These are phyloP conservation scores for Cyclocybe cylindracea DNA, from an alignment of 768 basidiomycete genomes.

Conservation along the genomic window DNA sequence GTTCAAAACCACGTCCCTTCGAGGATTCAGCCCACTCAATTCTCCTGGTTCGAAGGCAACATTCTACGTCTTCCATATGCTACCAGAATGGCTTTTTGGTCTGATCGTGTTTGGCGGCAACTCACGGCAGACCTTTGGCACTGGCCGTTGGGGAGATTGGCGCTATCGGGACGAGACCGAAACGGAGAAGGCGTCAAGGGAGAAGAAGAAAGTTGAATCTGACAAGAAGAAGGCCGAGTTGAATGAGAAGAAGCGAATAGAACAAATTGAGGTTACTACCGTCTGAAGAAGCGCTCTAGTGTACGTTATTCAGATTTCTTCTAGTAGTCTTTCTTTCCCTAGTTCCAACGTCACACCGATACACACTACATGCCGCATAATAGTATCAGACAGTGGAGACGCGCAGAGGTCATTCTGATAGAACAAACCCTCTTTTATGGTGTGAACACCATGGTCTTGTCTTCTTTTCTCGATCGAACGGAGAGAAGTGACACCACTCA, in stretches of 20 bases:
- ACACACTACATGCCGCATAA: too few species aligned
- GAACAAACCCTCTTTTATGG: too few species aligned
- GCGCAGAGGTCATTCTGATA: too few species aligned
- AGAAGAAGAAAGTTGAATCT: constrained; percentile 7
- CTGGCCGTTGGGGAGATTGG: constrained; percentile 19
- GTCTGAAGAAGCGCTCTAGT: too few species aligned
- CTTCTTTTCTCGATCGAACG: too few species aligned
- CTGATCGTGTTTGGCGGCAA: constrained; percentile 29
- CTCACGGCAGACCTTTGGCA: constrained; percentile 32
- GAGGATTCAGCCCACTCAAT: constrained; percentile 34
- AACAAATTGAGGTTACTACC: too few species aligned
- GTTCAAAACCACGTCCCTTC: constrained; percentile 32
- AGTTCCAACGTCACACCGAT: too few species aligned
- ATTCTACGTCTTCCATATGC: constrained; percentile 47
- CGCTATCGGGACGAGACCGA: constrained; percentile 1
- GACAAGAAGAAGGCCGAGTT: background rate
- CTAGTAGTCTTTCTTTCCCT: too few species aligned
- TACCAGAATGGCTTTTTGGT: constrained; percentile 43
- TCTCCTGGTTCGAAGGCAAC: constrained; percentile 32
- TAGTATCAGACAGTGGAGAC: too few species aligned
- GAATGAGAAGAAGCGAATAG: background rate
- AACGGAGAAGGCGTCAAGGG: constrained; percentile 7
- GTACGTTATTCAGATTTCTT: too few species aligned
- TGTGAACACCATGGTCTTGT: too few species aligned
- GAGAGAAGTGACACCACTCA: too few species aligned